These are phyloP conservation scores for Zygotorulaspora sp. DNA, from an alignment of 805 yeast species.

Conservation along the genomic window DNA sequence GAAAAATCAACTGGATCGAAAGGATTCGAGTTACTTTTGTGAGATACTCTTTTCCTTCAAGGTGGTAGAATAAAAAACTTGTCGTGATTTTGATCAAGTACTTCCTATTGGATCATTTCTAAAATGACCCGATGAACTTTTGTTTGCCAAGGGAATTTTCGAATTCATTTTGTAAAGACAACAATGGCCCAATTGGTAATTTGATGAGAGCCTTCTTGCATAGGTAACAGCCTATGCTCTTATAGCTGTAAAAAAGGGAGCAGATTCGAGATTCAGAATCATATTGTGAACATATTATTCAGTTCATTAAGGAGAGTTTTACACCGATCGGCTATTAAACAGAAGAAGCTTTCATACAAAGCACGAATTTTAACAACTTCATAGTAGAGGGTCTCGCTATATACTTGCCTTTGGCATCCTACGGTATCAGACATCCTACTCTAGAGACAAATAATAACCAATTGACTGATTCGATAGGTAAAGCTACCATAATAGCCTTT, in stretches of 20 bases:
- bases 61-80: too few species aligned
- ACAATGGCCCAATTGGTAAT: conserved; percentile 6
- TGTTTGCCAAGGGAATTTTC: conserved; percentile 5
- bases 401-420: conserved; percentile 8
- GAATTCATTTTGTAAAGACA: conserved; percentile 3
- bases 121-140: conserved; percentile 5
- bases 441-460: not conserved
- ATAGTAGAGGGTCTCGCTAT: conserved; percentile 3
- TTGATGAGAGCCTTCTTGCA: conserved; percentile 12
- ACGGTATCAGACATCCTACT: conserved; percentile 13
- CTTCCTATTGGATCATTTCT: conserved; percentile 26
- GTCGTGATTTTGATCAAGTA: too few species aligned
- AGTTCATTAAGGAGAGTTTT: conserved; percentile 8
- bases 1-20: conserved; percentile 29
- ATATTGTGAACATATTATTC: conserved; percentile 3
- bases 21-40: conserved; percentile 27
- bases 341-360: conserved; percentile 1
- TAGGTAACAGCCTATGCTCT: conserved; percentile 18
- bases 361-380: conserved; percentile 1
- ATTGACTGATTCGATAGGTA: conserved; percentile 7
- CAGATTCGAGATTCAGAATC: conserved; percentile 11
- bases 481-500: conserved; percentile 14
- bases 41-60: conserved; percentile 10
- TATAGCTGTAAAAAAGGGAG: conserved; percentile 6
- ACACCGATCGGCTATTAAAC: conserved; percentile 8